phyloP scores from a whole-genome alignment of 495 filamentous ascomycete genomes.

The Stereocaulon alpinum region DNA sequence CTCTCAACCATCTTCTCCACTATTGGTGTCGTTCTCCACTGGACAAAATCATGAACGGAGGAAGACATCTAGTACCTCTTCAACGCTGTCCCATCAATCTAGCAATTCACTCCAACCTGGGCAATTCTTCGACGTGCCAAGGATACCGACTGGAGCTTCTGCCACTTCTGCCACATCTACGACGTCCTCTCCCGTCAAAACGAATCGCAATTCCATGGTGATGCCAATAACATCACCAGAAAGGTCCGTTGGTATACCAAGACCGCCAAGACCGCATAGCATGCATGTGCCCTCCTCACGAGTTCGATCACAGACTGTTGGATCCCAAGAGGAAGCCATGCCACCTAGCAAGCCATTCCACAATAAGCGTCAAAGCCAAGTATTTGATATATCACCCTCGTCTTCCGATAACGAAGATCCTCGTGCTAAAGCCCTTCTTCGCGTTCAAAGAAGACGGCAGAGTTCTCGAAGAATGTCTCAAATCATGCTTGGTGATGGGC shows the following conservation, averaged over 20 bases:
- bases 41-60: slow-evolving; percentile 61
- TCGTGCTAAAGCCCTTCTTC: slow-evolving; percentile 79
- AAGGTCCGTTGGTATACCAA: slow-evolving; percentile 35
- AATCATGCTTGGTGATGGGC: slow-evolving; percentile 70
- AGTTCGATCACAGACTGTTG: slow-evolving; percentile 82
- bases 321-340: slow-evolving; percentile 80
- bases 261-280: slow-evolving; percentile 35
- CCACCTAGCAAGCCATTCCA: slow-evolving; percentile 61
- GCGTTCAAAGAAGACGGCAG: slow-evolving; percentile 83
- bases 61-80: slow-evolving; percentile 81
- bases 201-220: slow-evolving; percentile 44
- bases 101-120: slow-evolving; percentile 62
- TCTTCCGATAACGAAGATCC: slow-evolving; percentile 96
- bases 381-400: slow-evolving; percentile 92
- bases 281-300: slow-evolving; percentile 41
- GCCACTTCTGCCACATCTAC: slow-evolving; percentile 54
- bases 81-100: slow-evolving; percentile 70
- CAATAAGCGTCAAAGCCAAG: slow-evolving; percentile 83
- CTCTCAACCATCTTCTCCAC: slow-evolving; percentile 89
- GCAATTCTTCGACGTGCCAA: slow-evolving; percentile 59
- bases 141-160: slow-evolving; percentile 45
- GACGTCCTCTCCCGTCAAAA: slow-evolving; percentile 69
- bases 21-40: slow-evolving; percentile 85
- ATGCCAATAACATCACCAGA: slow-evolving; percentile 39
- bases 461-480: slow-evolving; percentile 87